phyloP scores from a whole-genome alignment of 2,329 filamentous ascomycete species.

The Trichoderma hamatum region DNA sequence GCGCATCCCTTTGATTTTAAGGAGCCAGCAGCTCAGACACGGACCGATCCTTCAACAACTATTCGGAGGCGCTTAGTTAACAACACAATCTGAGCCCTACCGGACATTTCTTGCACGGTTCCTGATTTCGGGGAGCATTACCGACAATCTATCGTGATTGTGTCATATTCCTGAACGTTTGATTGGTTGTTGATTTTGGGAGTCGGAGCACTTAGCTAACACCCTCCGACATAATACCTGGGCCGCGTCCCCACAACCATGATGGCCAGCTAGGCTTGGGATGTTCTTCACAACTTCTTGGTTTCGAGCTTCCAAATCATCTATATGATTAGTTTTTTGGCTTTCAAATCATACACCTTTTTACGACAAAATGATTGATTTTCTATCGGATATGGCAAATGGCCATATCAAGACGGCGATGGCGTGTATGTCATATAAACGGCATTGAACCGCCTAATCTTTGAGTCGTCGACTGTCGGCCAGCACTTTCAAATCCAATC shows the following conservation, averaged over 20 bases:
- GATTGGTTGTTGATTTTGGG: neutral
- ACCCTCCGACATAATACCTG: neutral
- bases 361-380: neutral
- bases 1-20: neutral
- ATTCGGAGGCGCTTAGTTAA: slow-evolving; percentile 3
- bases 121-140: neutral
- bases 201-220: slow-evolving; percentile 22
- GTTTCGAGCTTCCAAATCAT: neutral
- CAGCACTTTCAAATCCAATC: neutral
- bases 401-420: neutral
- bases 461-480: neutral
- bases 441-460: neutral
- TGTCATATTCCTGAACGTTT: neutral
- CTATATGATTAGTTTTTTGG: neutral
- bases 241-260: neutral
- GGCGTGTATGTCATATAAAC: neutral
- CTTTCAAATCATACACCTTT: slow-evolving; percentile 2
- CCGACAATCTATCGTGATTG: neutral
- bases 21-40: neutral
- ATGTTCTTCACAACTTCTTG: neutral
- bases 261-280: neutral
- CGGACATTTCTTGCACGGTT: neutral
- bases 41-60: neutral
- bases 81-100: neutral
- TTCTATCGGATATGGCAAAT: neutral